Evolutionary conservation across 352 stramenopile genomes (phyloP).

Genomic region (Phytophthora sp.): DNA sequence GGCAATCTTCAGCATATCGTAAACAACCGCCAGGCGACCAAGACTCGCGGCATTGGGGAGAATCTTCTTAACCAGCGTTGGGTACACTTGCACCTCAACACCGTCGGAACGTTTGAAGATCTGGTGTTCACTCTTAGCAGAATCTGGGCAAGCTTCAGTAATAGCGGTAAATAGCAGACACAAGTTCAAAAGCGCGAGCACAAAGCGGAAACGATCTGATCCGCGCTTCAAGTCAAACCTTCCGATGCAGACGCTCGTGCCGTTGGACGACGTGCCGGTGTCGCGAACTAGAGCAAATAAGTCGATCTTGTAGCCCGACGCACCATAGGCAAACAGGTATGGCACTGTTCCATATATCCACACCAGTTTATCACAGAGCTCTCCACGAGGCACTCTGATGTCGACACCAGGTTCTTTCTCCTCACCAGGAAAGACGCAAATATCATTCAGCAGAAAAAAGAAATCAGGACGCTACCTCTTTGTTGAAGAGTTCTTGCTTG

Average conservation of each 20-base stretch:
- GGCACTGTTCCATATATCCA: constrained; percentile 20
- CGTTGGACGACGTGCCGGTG: neutral
- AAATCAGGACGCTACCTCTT: too few species aligned
- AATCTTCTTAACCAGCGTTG: constrained; percentile 18
- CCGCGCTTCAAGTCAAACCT: constrained; percentile 16
- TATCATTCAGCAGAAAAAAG: constrained; percentile 14
- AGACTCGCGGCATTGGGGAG: constrained; percentile 9
- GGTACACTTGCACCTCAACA: constrained; percentile 10
- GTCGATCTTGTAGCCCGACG: too few species aligned
- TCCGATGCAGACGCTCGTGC: constrained; percentile 7
- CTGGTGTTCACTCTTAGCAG: constrained; percentile 8
- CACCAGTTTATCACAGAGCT: constrained; percentile 17
- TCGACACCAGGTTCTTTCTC: constrained; percentile 16
- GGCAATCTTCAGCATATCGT: constrained; percentile 6
- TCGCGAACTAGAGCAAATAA: constrained; percentile 18
- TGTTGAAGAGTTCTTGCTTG: too few species aligned
- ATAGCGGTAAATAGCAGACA: constrained; percentile 26
- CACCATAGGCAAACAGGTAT: constrained; percentile 29
- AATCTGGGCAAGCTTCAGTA: constrained; percentile 11
- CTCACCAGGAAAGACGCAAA: constrained; percentile 28
- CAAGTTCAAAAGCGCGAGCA: constrained; percentile 29
- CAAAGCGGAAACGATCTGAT: constrained; percentile 6
- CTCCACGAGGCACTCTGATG: neutral
- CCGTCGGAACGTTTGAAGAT: constrained; percentile 6
- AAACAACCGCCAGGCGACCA: constrained; percentile 2